Evolutionary conservation across 2,329 filamentous ascomycete species (phyloP), one percentile per base, ranked within the genome.

Genomic region (Boeremia lycopersici): DNA sequence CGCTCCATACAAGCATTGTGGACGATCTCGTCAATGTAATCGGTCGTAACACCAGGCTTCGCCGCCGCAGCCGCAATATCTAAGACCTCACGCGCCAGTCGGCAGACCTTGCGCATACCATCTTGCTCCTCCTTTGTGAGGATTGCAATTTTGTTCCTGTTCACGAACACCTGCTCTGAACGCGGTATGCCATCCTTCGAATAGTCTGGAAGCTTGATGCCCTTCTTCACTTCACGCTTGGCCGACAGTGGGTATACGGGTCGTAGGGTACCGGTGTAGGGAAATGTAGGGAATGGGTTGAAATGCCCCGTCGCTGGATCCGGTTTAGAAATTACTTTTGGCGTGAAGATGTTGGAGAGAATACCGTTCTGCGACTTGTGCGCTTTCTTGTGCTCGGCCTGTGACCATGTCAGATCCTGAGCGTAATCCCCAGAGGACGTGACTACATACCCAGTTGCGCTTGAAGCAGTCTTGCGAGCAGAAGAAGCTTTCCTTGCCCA

Each of bases 381-480:
- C 64, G 88, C 75, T 59, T 82, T 77, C 79, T 97, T 98, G 81
- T 98, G 93, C 58, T 88, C 86, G 75, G 79, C 81, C 93, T 97
- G 69, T 47, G 15, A 52, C 39, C 33, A 41, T 28, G 56, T 73
- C 66, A 72, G 68, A 56, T 47, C 42, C 45, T 50, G 44, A 60
- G 45, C 36, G 9, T 43, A 52, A 56, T 51, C 42, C 53, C 19
- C 43, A 39, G 45, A 41, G n/a, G 5, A 42, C 62, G 55, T 61
- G 62, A 65, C 54, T 63, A 65, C 64, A 68, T 86, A 98, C 95
- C 95, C 95, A 99, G 81, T 92, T 99, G 77, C 87, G 89, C 83
- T 97, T 98, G 80, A 99, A 99, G 82, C 95, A 99, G 68, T 98
- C 95, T 77, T 99, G 95, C 26, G 92, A 92, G 81, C 95, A 99